Evolutionary conservation across 176 grass and related monocot species (phyloP).

Genomic region (Microstegium vimineum): DNA sequence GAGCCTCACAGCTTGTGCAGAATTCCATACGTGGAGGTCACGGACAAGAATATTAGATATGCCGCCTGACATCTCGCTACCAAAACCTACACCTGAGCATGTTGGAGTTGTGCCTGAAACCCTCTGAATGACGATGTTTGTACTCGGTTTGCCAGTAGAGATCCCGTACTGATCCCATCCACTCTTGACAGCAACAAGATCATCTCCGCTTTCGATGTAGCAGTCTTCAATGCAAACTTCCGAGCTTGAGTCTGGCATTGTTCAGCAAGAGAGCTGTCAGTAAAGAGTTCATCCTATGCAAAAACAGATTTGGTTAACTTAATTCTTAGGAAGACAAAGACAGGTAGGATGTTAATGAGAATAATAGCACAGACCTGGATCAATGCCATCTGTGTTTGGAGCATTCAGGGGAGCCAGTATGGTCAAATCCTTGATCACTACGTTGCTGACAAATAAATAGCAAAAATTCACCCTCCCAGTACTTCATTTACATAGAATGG

Average conservation of each 20-base stretch:
- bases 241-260: constrained; percentile 80
- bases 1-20: constrained; percentile 55
- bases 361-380: constrained; percentile 61
- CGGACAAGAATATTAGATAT: constrained; percentile 60
- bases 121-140: constrained; percentile 64
- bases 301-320: background rate
- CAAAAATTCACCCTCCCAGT: background rate
- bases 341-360: background rate
- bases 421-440: constrained; percentile 74
- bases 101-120: constrained; percentile 85
- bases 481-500: background rate
- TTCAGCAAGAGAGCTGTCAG: constrained; percentile 19
- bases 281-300: background rate
- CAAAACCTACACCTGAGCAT: constrained; percentile 83
- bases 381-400: constrained; percentile 93
- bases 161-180: constrained; percentile 95
- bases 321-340: background rate
- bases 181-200: constrained; percentile 88
- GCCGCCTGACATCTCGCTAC: constrained; percentile 91
- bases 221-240: constrained; percentile 86
- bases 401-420: constrained; percentile 78
- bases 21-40: constrained; percentile 68
- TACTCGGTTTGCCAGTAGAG: constrained; percentile 56
- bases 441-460: constrained; percentile 49
- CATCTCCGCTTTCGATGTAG: constrained; percentile 84